phyloP scores from a whole-genome alignment of 2,329 filamentous ascomycete species.

The Stemphylium lycopersici region DNA sequence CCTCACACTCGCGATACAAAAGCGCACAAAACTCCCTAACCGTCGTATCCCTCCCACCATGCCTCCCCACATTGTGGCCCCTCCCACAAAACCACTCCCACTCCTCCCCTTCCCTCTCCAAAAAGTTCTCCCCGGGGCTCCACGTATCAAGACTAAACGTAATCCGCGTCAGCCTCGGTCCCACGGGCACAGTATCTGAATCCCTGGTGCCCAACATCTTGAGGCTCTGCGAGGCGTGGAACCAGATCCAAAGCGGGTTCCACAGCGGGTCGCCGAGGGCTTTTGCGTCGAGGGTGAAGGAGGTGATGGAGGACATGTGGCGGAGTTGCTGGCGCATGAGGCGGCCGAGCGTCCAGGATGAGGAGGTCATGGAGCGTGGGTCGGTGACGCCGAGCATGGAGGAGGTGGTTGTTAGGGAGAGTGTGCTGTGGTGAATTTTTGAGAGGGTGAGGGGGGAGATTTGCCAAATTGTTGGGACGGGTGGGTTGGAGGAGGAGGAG shows the following conservation, averaged over 20 bases:
- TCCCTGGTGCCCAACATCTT: slow-evolving; percentile 35
- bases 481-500: background rate
- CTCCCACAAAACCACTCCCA: slow-evolving; percentile 42
- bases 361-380: slow-evolving; percentile 43
- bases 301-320: slow-evolving; percentile 22
- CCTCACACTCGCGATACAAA: slow-evolving; percentile 36
- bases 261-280: slow-evolving; percentile 48
- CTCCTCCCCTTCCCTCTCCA: slow-evolving; percentile 27
- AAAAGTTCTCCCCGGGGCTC: slow-evolving; percentile 45
- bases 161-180: slow-evolving; percentile 37
- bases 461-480: slow-evolving; percentile 34
- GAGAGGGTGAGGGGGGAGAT: slow-evolving; percentile 28
- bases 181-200: slow-evolving; percentile 9
- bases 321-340: slow-evolving; percentile 35
- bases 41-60: slow-evolving; percentile 27
- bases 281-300: slow-evolving; percentile 39
- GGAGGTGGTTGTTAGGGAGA: slow-evolving; percentile 38
- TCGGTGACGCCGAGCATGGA: slow-evolving; percentile 45
- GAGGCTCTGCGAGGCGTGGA: slow-evolving; percentile 43
- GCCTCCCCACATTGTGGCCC: slow-evolving; percentile 33
- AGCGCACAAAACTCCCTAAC: slow-evolving; percentile 41
- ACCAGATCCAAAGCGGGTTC: slow-evolving; percentile 51
- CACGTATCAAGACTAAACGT: slow-evolving; percentile 46
- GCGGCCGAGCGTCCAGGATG: slow-evolving; percentile 39
- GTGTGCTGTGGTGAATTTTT: background rate